Conservation (phyloP, 2,329 filamentous ascomycete genomes). For the Scedosporium aurantiacum region DNA sequence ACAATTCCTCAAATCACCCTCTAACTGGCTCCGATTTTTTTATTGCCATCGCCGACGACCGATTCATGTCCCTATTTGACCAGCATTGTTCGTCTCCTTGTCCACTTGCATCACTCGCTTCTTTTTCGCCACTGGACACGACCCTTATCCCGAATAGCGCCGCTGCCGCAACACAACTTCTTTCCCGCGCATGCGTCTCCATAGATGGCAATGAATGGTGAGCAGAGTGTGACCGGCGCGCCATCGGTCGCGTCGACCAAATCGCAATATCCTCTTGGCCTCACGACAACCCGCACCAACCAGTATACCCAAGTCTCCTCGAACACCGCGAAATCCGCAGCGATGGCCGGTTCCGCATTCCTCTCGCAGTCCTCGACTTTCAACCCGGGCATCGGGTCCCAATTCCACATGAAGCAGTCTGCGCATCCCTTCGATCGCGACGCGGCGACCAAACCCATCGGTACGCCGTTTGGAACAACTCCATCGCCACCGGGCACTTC, state of each 20-base stretch:
- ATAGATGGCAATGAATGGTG: conserved; percentile 19
- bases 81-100: not conserved
- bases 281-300: not conserved
- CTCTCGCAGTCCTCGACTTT: not conserved
- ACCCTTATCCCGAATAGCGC: not conserved
- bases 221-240: conserved; percentile 14
- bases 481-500: conserved; percentile 13
- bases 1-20: not conserved
- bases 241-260: conserved; percentile 16
- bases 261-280: conserved; percentile 8
- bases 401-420: conserved; percentile 2
- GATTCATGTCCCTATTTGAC: not conserved
- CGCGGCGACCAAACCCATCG: conserved; percentile 24
- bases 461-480: conserved; percentile 21
- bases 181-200: conserved; percentile 17
- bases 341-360: conserved; percentile 2
- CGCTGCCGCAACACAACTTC: conserved; percentile 1
- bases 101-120: not conserved
- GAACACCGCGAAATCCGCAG: not conserved
- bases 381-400: not conserved
- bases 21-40: not conserved
- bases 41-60: not conserved
- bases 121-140: not conserved
- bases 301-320: not conserved
- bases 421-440: conserved; percentile 28